Conservation (phyloP, 2,329 filamentous ascomycete genomes). For the Arthrobotrys conoides region DNA sequence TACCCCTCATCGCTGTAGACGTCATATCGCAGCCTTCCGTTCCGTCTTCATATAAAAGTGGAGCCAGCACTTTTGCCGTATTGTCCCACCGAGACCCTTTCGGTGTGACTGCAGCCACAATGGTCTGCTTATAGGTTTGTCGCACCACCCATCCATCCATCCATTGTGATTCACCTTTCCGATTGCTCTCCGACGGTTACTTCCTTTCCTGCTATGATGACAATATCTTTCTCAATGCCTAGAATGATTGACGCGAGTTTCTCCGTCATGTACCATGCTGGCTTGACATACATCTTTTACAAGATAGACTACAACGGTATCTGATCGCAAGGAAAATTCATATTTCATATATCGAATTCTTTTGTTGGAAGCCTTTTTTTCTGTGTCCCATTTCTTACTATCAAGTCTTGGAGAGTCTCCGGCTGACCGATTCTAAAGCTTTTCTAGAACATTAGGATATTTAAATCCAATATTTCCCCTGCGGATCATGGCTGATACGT, state of each 20-base stretch:
- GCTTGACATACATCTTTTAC: conserved; percentile 71
- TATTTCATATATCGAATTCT: neutral
- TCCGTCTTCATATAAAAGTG: neutral
- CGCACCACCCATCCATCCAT: conserved; percentile 1
- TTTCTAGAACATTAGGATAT: conserved; percentile 40
- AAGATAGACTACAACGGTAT: conserved; percentile 97
- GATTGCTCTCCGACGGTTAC: neutral
- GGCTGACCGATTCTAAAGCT: conserved; percentile 55
- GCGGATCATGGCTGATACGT: conserved; percentile 60
- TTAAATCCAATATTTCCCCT: conserved; percentile 16
- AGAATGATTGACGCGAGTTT: conserved; percentile 60
- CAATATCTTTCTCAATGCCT: conserved; percentile 60
- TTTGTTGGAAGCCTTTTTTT: conserved; percentile 10
- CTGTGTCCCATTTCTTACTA: conserved; percentile 8
- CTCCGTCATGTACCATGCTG: conserved; percentile 62
- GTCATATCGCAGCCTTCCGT: conserved; percentile 21
- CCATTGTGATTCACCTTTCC: conserved; percentile 1
- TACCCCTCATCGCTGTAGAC: conserved; percentile 21
- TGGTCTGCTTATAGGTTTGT: conserved; percentile 55
- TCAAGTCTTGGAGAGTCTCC: neutral
- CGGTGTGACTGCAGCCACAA: conserved; percentile 42
- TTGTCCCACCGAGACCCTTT: conserved; percentile 19
- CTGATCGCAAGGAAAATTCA: conserved; percentile 75
- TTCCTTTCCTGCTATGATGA: conserved; percentile 62
- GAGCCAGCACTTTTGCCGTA: neutral